Evolutionary conservation across 331 rosid species (phyloP).

Genomic region (Spiraea crenata): DNA sequence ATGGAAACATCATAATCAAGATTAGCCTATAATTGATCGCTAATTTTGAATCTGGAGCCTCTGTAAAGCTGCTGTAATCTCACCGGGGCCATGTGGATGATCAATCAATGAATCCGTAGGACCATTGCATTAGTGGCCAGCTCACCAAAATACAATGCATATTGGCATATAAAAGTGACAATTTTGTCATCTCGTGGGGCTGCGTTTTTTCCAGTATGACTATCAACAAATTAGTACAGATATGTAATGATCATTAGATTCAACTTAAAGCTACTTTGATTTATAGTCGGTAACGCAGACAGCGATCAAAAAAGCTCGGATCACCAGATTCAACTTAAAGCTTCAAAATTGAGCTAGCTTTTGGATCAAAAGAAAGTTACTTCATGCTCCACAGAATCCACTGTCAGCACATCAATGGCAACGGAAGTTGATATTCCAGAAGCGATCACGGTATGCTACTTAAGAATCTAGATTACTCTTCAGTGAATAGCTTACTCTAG

Average conservation of each 20-base stretch:
- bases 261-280: conserved; percentile 16
- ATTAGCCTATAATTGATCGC: background rate
- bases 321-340: conserved; percentile 16
- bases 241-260: conserved; percentile 21
- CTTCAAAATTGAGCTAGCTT: background rate
- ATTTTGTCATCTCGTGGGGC: conserved; percentile 38
- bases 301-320: conserved; percentile 3
- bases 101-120: conserved; percentile 39
- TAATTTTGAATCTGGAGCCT: conserved; percentile 12
- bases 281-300: background rate
- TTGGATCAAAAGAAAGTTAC: conserved; percentile 21
- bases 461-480: conserved; percentile 11
- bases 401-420: conserved; percentile 37
- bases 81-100: conserved; percentile 37
- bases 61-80: conserved; percentile 15
- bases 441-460: conserved; percentile 25
- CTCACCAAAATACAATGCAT: conserved; percentile 32
- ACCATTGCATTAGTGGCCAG: conserved; percentile 49
- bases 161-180: conserved; percentile 36
- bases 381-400: conserved; percentile 27
- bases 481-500: conserved; percentile 11
- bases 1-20: conserved; percentile 6
- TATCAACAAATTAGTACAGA: conserved; percentile 22
- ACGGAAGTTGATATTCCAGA: conserved; percentile 38
- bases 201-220: conserved; percentile 25